Evolutionary conservation across 345 rosid species (phyloP).

Genomic region (Dovyalis caffra): DNA sequence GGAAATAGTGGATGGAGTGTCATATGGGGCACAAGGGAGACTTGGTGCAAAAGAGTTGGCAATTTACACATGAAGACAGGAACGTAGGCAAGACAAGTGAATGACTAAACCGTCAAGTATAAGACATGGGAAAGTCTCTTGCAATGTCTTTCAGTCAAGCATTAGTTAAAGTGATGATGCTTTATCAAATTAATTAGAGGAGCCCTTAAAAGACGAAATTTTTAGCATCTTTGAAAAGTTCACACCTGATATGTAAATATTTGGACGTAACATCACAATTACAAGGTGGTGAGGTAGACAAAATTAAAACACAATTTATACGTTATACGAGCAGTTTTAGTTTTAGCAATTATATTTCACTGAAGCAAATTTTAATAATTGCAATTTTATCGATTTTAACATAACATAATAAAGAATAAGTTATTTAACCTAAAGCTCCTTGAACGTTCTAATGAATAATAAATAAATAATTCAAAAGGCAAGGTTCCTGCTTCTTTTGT

Average conservation of each 20-base stretch:
- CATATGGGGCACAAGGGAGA: not conserved
- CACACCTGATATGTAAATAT: not conserved
- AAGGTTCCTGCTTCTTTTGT: not conserved
- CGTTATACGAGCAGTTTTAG: no score
- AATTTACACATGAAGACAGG: not conserved
- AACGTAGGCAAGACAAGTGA: not conserved
- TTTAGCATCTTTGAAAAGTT: conserved; percentile 4
- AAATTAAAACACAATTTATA: no score
- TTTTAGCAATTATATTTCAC: no score
- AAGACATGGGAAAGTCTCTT: not conserved
- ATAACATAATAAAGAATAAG: no score
- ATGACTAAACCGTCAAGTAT: not conserved
- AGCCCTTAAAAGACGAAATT: not conserved
- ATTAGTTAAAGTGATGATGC: not conserved
- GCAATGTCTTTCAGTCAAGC: not conserved
- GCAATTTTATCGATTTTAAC: no score
- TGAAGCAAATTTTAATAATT: no score
- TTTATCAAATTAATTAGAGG: not conserved
- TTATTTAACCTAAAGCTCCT: no score
- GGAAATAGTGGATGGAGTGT: not conserved
- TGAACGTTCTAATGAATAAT: no score
- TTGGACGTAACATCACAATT: no score
- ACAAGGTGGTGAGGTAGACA: no score
- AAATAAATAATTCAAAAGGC: no score
- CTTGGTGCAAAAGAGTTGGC: not conserved